Conservation (phyloP, 139 green algal genomes). For the Asterochloris sp. region DNA sequence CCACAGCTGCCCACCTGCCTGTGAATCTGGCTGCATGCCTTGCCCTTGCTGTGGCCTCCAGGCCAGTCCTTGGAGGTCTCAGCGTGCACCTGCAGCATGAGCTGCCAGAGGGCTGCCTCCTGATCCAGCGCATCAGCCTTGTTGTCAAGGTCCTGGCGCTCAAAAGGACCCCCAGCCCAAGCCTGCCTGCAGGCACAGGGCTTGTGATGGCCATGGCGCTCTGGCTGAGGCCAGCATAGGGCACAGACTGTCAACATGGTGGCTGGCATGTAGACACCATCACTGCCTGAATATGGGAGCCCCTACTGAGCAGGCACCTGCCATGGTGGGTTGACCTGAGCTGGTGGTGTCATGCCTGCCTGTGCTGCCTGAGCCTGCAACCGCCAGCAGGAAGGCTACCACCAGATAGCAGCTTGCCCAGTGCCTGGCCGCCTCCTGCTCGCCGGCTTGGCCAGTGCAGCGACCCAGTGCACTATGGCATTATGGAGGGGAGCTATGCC, state of each 20-base stretch:
- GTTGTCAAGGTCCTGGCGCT: no score
- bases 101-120: constrained; percentile 1
- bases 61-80: not conserved
- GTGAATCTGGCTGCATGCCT: no score
- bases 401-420: not conserved
- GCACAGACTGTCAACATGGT: no score
- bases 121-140: no score
- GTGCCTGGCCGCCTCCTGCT: not conserved
- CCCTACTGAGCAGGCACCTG: not conserved
- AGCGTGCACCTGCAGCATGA: not conserved
- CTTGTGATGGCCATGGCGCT: no score
- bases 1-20: no score
- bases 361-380: not conserved
- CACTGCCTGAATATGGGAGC: no score
- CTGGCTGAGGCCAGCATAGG: no score
- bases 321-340: not conserved
- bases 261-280: no score
- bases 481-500: not conserved
- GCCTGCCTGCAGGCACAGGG: no score
- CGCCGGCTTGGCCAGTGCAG: not conserved
- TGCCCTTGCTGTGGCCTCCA: not conserved
- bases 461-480: not conserved
- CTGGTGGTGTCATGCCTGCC: not conserved
- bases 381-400: not conserved
- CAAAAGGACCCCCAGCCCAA: no score